Conservation (phyloP, 495 filamentous ascomycete genomes). For the Penicillium bovifimosum region DNA sequence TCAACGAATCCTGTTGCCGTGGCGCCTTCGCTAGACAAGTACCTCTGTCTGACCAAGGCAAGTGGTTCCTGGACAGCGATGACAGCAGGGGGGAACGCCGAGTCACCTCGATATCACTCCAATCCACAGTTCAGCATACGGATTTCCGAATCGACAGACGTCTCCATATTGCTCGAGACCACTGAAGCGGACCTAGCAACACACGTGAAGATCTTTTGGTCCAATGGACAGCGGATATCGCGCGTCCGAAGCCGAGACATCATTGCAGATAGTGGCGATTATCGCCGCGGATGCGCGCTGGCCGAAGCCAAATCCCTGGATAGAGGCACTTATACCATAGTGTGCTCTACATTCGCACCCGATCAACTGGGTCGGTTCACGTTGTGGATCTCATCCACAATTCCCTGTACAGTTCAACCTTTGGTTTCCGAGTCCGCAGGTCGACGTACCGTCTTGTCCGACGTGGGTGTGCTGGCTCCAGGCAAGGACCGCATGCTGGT, state of each 20-base stretch:
- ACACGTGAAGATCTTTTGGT: constrained; percentile 80
- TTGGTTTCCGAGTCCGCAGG: constrained; percentile 66
- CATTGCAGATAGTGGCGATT: constrained; percentile 73
- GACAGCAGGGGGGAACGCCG: constrained; percentile 79
- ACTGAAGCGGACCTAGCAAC: constrained; percentile 65
- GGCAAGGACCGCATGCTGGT: constrained; percentile 49
- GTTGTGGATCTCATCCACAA: constrained; percentile 61
- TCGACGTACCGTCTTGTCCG: constrained; percentile 49
- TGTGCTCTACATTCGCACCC: constrained; percentile 82
- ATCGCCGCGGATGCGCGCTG: constrained; percentile 70
- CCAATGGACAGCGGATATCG: constrained; percentile 62
- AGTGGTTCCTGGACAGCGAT: constrained; percentile 64
- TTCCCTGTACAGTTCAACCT: constrained; percentile 44
- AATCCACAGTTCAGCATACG: constrained; percentile 82
- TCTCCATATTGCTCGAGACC: constrained; percentile 70
- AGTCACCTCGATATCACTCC: constrained; percentile 62
- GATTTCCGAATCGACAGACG: constrained; percentile 48
- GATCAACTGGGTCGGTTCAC: constrained; percentile 70
- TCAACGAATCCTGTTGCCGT: constrained; percentile 56
- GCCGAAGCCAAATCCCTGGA: constrained; percentile 53
- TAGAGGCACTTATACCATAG: constrained; percentile 73
- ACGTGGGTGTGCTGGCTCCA: constrained; percentile 45
- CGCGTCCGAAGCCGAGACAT: constrained; percentile 69
- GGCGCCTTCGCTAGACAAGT: constrained; percentile 52
- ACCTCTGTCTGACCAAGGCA: constrained; percentile 49